These are phyloP conservation scores for Leccinum huronense DNA, from an alignment of 1,284 basidiomycete genomes.

Conservation along the genomic window DNA sequence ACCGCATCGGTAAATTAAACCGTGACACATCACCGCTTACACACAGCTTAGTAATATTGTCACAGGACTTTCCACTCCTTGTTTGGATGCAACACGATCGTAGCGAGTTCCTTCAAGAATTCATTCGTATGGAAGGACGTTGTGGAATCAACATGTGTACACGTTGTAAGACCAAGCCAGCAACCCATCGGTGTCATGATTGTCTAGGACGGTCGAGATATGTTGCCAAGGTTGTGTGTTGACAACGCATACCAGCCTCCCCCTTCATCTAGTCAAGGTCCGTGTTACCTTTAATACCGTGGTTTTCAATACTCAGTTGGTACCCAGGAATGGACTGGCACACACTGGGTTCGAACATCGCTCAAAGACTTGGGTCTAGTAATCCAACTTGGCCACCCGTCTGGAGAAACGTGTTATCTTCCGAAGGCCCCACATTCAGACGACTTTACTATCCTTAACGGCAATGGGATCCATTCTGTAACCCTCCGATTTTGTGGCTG, in stretches of 20 bases:
- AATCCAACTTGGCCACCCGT: constrained; percentile 1
- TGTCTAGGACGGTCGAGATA: neutral
- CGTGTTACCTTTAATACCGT: too few relatives aligned
- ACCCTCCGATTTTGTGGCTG: constrained; percentile 7
- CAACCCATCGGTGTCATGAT: neutral
- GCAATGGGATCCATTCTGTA: constrained; percentile 8
- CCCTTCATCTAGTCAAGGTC: neutral
- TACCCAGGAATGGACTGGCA: constrained; percentile 2
- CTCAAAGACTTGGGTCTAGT: neutral
- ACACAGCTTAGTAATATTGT: too few relatives aligned
- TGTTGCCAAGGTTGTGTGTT: neutral
- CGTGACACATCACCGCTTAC: too few relatives aligned
- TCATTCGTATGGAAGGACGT: too few relatives aligned
- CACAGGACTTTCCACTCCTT: too few relatives aligned
- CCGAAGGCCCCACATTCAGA: neutral
- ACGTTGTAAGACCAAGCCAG: neutral
- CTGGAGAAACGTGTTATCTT: neutral
- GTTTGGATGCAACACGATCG: too few relatives aligned
- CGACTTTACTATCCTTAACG: constrained; percentile 8
- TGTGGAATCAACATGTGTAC: neutral
- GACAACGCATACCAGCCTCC: neutral
- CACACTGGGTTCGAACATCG: neutral
- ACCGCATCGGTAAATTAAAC: too few relatives aligned
- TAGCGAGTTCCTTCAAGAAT: neutral
- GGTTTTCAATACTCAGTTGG: too few relatives aligned